These are phyloP conservation scores for Crucihimalaya himalaica DNA, from an alignment of 345 rosid genomes.

Conservation along the genomic window DNA sequence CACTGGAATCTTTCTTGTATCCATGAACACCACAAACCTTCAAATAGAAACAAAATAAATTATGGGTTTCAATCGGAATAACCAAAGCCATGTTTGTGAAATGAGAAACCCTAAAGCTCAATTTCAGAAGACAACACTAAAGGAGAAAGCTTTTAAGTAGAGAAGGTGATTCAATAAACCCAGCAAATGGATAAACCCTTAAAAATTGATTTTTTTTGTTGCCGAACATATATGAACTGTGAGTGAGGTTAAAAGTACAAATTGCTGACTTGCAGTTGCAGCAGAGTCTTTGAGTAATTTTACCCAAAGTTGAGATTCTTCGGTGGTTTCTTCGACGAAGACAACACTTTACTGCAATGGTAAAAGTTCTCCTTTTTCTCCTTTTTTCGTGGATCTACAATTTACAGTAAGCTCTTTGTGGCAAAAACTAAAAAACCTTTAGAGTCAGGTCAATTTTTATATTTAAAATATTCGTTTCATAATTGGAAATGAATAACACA, in stretches of 20 bases:
- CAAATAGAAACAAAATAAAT: background rate
- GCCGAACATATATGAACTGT: background rate
- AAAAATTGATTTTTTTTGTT: background rate
- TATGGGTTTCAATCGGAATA: background rate
- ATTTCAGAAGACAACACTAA: background rate
- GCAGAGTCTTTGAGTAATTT: background rate
- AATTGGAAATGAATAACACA: too few relatives aligned
- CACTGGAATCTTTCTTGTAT: background rate
- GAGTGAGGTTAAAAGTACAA: too few relatives aligned
- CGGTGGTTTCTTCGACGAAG: background rate
- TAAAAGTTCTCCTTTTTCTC: too few relatives aligned
- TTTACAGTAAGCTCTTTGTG: too few relatives aligned
- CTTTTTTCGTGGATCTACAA: too few relatives aligned
- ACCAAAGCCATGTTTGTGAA: background rate
- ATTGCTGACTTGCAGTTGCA: background rate
- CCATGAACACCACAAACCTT: constrained; percentile 2
- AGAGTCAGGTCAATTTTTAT: too few relatives aligned
- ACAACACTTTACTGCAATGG: too few relatives aligned
- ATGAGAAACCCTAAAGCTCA: background rate
- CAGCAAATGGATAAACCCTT: background rate
- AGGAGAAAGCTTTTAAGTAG: background rate
- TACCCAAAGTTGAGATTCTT: too few relatives aligned
- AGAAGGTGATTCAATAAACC: background rate
- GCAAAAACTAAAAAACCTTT: too few relatives aligned
- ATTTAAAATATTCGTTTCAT: too few relatives aligned